A percentile compares a stretch with the other conserved stretches of the same genome.
Evolutionary conservation across 164 flowering plant species (phyloP).

Genomic region (Magnolia kwangsiensis): DNA sequence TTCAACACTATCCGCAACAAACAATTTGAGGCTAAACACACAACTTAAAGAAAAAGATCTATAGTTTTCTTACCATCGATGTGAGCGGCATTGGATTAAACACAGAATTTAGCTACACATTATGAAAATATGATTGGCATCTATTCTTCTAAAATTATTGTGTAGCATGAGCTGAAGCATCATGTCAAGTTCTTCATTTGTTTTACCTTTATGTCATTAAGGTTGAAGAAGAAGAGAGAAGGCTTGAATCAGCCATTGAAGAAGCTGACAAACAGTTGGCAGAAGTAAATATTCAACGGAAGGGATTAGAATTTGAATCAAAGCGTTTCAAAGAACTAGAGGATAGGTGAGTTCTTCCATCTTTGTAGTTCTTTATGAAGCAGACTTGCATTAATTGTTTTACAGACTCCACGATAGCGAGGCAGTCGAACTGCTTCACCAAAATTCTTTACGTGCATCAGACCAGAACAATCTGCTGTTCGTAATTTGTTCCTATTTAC

Average conservation of each 20-base stretch:
- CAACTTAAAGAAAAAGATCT: too few species aligned
- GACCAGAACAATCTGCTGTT: neutral
- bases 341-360: conserved; percentile 53
- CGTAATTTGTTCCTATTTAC: neutral
- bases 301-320: conserved; percentile 74
- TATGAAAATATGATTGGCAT: neutral
- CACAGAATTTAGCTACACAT: neutral
- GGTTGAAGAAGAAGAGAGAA: conserved; percentile 96
- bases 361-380: neutral
- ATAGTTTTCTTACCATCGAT: too few species aligned
- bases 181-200: neutral
- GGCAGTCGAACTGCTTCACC: neutral
- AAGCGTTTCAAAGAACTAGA: conserved; percentile 78
- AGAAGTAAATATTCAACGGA: conserved; percentile 67
- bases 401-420: neutral
- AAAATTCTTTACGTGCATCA: neutral
- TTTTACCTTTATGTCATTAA: conserved; percentile 19
- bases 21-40: too few species aligned
- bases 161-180: neutral
- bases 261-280: conserved; percentile 83
- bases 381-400: neutral
- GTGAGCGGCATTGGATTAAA: too few species aligned
- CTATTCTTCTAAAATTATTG: neutral
- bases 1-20: too few species aligned
- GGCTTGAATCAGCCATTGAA: conserved; percentile 77